Conservation (phyloP, 2,329 filamentous ascomycete species). For the Karstenula rhodostoma region DNA sequence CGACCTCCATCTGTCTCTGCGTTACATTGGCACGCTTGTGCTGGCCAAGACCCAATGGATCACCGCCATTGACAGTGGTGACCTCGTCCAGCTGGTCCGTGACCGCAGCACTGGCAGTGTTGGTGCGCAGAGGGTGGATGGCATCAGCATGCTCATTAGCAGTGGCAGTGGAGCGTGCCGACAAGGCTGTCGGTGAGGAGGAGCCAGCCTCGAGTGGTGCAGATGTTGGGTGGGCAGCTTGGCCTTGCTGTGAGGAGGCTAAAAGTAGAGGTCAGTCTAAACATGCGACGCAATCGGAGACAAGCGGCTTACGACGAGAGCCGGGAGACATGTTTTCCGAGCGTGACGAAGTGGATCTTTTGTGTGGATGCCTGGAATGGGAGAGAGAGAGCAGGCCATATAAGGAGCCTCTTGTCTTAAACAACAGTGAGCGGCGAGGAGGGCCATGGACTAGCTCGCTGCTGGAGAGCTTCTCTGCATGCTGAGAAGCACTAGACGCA, state of each 20-base stretch:
- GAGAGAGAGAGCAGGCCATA: conserved; percentile 30
- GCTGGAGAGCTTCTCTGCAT: conserved; percentile 22
- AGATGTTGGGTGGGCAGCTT: conserved; percentile 39
- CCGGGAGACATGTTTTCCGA: conserved; percentile 44
- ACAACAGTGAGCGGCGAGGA: conserved; percentile 33
- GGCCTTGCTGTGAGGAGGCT: conserved; percentile 39
- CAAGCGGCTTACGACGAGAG: conserved; percentile 39
- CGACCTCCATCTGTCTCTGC: conserved; percentile 57
- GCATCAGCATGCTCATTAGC: conserved; percentile 33
- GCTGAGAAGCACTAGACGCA: conserved; percentile 12
- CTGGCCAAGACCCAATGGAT: conserved; percentile 49
- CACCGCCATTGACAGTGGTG: conserved; percentile 29
- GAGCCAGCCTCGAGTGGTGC: conserved; percentile 33
- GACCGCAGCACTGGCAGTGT: conserved; percentile 19
- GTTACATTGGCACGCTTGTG: conserved; percentile 47
- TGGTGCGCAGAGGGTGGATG: conserved; percentile 35
- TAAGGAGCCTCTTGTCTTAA: conserved; percentile 44
- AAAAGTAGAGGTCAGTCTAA: conserved; percentile 35
- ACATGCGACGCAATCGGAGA: conserved; percentile 21
- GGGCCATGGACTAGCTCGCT: conserved; percentile 13
- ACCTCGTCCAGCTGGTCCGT: conserved; percentile 33
- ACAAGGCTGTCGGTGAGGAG: conserved; percentile 29
- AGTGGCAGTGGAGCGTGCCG: conserved; percentile 29
- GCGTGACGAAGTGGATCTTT: conserved; percentile 31
- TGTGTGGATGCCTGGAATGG: conserved; percentile 34